These are phyloP conservation scores for Penicillium steckii DNA, from an alignment of 495 filamentous ascomycete species.

Conservation along the genomic window DNA sequence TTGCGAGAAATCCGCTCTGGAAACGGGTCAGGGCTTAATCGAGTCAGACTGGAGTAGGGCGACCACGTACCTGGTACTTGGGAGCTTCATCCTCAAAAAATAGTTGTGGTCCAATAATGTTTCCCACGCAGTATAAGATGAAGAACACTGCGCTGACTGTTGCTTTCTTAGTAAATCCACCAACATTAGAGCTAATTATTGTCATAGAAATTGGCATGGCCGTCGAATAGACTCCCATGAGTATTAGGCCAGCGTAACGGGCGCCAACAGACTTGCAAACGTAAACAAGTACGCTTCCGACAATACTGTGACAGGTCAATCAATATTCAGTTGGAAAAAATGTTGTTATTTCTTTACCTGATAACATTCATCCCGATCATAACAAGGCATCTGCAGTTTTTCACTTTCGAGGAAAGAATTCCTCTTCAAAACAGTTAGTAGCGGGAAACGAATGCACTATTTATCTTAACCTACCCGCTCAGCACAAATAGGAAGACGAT, in stretches of 20 bases:
- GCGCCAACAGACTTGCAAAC: slow-evolving; percentile 37
- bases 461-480: slow-evolving; percentile 7
- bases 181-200: slow-evolving; percentile 30
- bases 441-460: too few species aligned
- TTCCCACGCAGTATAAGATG: slow-evolving; percentile 45
- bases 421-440: not conserved
- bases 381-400: slow-evolving; percentile 18
- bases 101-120: slow-evolving; percentile 30
- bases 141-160: slow-evolving; percentile 31
- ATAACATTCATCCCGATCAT: slow-evolving; percentile 12
- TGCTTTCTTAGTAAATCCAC: slow-evolving; percentile 31
- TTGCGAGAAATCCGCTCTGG: slow-evolving; percentile 21
- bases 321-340: not conserved
- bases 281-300: slow-evolving; percentile 23
- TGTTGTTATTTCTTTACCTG: not conserved
- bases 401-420: slow-evolving; percentile 15
- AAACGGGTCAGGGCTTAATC: not conserved
- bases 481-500: slow-evolving; percentile 18
- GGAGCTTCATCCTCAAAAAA: slow-evolving; percentile 27
- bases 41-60: too few species aligned
- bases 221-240: slow-evolving; percentile 24
- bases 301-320: slow-evolving; percentile 1
- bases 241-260: slow-evolving; percentile 28
- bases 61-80: slow-evolving; percentile 17
- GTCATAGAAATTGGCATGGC: slow-evolving; percentile 27